Evolutionary conservation across 2,329 filamentous ascomycete genomes (phyloP), one percentile per base, ranked within the genome.

Genomic region (Decorospora gaudefroyi): DNA sequence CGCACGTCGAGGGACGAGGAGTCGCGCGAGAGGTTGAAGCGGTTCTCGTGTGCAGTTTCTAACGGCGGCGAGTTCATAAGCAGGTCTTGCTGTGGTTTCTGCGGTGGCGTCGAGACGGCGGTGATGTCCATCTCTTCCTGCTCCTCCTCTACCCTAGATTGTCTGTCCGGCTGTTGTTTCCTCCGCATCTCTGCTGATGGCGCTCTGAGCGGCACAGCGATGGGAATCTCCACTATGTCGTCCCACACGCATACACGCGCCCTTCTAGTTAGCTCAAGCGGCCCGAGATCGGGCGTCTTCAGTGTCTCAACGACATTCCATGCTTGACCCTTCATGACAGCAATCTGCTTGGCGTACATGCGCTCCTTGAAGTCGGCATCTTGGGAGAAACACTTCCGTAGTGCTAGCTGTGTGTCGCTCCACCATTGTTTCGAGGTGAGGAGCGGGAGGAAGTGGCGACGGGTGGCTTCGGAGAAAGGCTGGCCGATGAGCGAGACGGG

Each of bases 291-390:
- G 0, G 83, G 78, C 12, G 88, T 88, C 70, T 99, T 99, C 49
- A 99, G 79, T 0, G 93, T 96, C 74, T 99, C 93, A 4, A 99
- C 93, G 0, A 99, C 93, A 67, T 99, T 99, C 90, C 93, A 99
- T 0, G 93, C 93, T 68, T 99, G 93, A 8, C 93, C 93, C 72
- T 99, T 99, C 90, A 99, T 96, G 46, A 99, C 93, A 1, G 93
- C 92, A 50, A 99, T 95, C 66, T 99, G 93, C 56, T 89, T 85
- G n/a, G 90, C 90, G 73, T 96, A 99, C 93, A 99, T 99, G 72
- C 89, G 87, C 74, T 99, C 93, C 68, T 97, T 90, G 71, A 99
- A 99, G 72, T 99, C 93, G 2, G 86, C 84, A 69, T 99, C 93
- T 66, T 95, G 83, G 55, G 89, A 86, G 68, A 99, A 99, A 31